Conservation (phyloP, 2,329 filamentous ascomycete genomes). For the Aspergillus thermomutatus region DNA sequence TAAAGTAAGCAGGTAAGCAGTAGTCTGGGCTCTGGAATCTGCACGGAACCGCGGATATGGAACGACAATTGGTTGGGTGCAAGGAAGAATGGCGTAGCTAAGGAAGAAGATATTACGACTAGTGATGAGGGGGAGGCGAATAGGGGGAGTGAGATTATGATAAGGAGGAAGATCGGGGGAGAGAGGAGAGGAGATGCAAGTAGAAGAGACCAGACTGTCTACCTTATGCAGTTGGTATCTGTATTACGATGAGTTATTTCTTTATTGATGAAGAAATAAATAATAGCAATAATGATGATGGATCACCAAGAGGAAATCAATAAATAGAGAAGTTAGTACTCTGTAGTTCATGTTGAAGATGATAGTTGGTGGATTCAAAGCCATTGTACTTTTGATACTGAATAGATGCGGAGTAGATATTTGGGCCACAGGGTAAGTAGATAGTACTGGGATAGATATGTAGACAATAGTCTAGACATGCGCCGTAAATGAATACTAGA, state of each 20-base stretch:
- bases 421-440: too few relatives aligned
- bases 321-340: background rate
- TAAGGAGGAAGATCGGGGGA: background rate
- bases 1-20: background rate
- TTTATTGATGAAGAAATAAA: background rate
- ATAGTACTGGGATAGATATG: too few relatives aligned
- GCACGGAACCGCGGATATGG: constrained; percentile 2
- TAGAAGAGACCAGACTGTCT: background rate
- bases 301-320: background rate
- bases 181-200: background rate
- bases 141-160: background rate
- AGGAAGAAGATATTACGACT: background rate
- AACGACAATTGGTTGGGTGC: background rate
- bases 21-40: constrained; percentile 2
- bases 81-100: background rate
- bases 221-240: background rate
- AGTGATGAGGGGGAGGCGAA: background rate
- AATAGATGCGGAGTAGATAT: background rate
- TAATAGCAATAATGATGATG: background rate
- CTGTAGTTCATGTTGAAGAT: background rate
- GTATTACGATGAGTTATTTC: too few relatives aligned
- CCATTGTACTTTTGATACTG: background rate
- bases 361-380: background rate
- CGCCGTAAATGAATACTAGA: background rate
- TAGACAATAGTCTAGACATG: background rate